phyloP scores from a whole-genome alignment of 805 yeast species.

The Zygosaccharomyces rouxii region DNA sequence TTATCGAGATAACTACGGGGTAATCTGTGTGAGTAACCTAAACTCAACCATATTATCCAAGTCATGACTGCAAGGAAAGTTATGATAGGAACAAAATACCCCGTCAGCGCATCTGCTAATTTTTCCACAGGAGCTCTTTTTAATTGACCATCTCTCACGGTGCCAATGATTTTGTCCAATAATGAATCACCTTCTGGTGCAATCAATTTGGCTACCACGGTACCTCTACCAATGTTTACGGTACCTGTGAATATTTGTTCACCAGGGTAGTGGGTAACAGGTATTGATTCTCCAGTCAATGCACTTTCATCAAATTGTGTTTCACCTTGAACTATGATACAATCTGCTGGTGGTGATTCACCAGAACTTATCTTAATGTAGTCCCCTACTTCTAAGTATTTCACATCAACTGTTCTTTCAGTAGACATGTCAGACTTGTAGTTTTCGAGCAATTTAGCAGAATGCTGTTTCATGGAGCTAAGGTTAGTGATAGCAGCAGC shows the following conservation, averaged over 20 bases:
- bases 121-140: slow-evolving; percentile 70
- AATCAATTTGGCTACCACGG: slow-evolving; percentile 51
- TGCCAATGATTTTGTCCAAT: slow-evolving; percentile 62
- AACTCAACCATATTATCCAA: slow-evolving; percentile 64
- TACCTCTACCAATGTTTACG: slow-evolving; percentile 52
- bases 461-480: slow-evolving; percentile 46
- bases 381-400: slow-evolving; percentile 50
- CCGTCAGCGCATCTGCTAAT: slow-evolving; percentile 62
- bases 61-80: slow-evolving; percentile 55
- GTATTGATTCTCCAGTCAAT: slow-evolving; percentile 57
- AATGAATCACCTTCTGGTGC: slow-evolving; percentile 61
- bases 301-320: slow-evolving; percentile 59
- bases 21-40: slow-evolving; percentile 51
- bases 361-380: slow-evolving; percentile 47
- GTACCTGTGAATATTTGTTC: slow-evolving; percentile 74
- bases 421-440: slow-evolving; percentile 19
- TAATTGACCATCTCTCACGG: slow-evolving; percentile 70
- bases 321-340: slow-evolving; percentile 45
- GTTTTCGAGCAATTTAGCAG: slow-evolving; percentile 39
- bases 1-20: slow-evolving; percentile 56
- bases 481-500: slow-evolving; percentile 58
- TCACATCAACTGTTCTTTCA: slow-evolving; percentile 39
- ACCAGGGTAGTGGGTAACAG: slow-evolving; percentile 53
- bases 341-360: slow-evolving; percentile 58
- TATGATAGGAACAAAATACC: slow-evolving; percentile 69